Evolutionary conservation across 2,329 filamentous ascomycete genomes (phyloP).

Genomic region (Arthrobotrys musiformis): DNA sequence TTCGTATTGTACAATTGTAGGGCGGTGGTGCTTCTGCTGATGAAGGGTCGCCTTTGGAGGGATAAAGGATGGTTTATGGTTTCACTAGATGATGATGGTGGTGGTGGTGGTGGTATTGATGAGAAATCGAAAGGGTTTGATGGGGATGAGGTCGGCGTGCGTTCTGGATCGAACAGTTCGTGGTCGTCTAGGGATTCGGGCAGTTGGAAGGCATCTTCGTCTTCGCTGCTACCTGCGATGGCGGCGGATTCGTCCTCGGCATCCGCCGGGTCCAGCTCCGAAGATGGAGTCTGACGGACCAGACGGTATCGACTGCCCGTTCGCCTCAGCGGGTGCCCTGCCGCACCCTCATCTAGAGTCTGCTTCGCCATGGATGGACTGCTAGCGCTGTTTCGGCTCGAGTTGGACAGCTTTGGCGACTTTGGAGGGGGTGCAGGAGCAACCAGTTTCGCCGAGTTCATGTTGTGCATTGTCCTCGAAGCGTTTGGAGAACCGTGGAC

Average conservation of each 20-base stretch:
- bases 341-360: background rate
- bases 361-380: constrained; percentile 15
- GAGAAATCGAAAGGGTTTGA: background rate
- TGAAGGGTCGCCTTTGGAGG: constrained; percentile 31
- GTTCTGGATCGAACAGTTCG: constrained; percentile 2
- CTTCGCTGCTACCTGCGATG: constrained; percentile 50
- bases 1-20: constrained; percentile 40
- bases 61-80: constrained; percentile 19
- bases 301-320: constrained; percentile 42
- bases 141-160: background rate
- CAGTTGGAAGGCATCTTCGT: constrained; percentile 43
- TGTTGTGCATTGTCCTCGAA: constrained; percentile 20
- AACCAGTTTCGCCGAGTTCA: constrained; percentile 22
- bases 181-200: constrained; percentile 39
- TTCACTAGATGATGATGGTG: background rate
- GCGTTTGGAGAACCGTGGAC: constrained; percentile 25
- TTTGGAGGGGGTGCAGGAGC: too few species aligned
- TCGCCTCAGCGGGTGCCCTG: constrained; percentile 16
- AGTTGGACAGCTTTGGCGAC: constrained; percentile 35
- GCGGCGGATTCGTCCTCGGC: constrained; percentile 53
- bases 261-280: constrained; percentile 55
- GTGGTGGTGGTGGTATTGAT: too few species aligned
- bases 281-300: constrained; percentile 47
- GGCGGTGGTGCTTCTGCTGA: constrained; percentile 39
- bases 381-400: constrained; percentile 16